Conservation (phyloP, 305 asterid species). For the Petunia hybrid region DNA sequence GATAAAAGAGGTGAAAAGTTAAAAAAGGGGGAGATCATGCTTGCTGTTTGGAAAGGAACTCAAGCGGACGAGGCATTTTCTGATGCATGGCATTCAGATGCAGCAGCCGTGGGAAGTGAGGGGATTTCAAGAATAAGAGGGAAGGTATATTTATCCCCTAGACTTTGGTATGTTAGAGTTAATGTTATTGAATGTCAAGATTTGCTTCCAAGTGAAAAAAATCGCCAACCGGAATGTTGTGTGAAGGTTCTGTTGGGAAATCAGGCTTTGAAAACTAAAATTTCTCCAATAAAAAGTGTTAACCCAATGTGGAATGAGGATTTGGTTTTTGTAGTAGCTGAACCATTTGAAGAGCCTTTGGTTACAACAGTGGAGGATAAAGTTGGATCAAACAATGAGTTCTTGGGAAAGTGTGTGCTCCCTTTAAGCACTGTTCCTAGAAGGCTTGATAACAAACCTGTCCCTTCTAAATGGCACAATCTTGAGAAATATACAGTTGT, state of each 20-base stretch:
- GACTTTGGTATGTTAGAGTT: constrained; percentile 82
- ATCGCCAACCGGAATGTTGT: constrained; percentile 55
- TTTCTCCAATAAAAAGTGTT: constrained; percentile 47
- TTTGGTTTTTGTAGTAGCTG: constrained; percentile 70
- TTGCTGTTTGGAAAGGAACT: constrained; percentile 87
- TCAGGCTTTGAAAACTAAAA: constrained; percentile 58
- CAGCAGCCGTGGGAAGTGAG: constrained; percentile 65
- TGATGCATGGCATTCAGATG: constrained; percentile 93
- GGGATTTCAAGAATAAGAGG: constrained; percentile 70
- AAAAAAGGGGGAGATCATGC: constrained; percentile 78
- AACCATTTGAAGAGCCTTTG: constrained; percentile 83
- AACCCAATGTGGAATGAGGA: constrained; percentile 87
- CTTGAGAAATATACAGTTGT: constrained; percentile 59
- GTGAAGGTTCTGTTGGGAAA: constrained; percentile 63
- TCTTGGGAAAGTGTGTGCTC: constrained; percentile 57
- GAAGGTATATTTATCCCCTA: constrained; percentile 77
- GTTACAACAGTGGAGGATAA: constrained; percentile 63
- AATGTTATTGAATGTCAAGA: constrained; percentile 84
- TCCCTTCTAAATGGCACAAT: constrained; percentile 71
- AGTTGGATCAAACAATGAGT: constrained; percentile 52
- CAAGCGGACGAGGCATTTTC: constrained; percentile 86
- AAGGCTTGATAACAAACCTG: constrained; percentile 74
- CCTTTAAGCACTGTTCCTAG: constrained; percentile 46
- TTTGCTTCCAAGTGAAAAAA: constrained; percentile 61
- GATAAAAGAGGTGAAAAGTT: constrained; percentile 63